phyloP scores from a whole-genome alignment of 164 flowering plant species.

The Magnolia officinalis region DNA sequence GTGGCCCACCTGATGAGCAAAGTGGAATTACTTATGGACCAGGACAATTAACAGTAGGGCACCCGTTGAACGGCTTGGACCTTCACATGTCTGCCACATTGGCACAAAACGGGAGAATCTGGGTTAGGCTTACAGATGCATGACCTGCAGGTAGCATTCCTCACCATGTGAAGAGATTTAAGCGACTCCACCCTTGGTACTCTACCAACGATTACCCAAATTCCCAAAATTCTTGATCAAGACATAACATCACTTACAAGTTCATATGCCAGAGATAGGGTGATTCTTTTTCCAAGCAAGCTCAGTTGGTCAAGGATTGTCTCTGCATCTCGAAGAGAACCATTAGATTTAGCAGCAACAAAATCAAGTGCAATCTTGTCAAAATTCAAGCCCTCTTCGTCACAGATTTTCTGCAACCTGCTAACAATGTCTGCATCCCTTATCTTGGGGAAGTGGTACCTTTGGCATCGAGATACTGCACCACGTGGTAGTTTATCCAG shows the following conservation, averaged over 20 bases:
- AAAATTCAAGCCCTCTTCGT: conserved; percentile 61
- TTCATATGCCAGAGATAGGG: conserved; percentile 61
- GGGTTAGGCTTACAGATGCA: too few relatives aligned
- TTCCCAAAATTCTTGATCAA: too few relatives aligned
- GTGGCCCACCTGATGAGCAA: too few relatives aligned
- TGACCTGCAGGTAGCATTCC: too few relatives aligned
- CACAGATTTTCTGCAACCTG: conserved; percentile 51
- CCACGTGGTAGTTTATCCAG: conserved; percentile 65
- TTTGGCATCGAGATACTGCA: conserved; percentile 67
- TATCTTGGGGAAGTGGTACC: conserved; percentile 69
- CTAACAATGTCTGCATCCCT: conserved; percentile 57
- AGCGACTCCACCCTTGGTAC: too few relatives aligned
- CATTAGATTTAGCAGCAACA: conserved; percentile 71
- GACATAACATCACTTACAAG: conserved; percentile 52
- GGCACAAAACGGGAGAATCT: too few relatives aligned
- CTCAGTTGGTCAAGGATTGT: conserved; percentile 93
- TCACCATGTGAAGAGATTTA: too few relatives aligned
- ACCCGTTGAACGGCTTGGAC: too few relatives aligned
- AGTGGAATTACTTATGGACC: too few relatives aligned
- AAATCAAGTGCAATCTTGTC: conserved; percentile 71
- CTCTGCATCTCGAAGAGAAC: conserved; percentile 93
- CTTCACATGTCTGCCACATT: too few relatives aligned
- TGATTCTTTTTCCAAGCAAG: conserved; percentile 77
- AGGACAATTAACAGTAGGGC: too few relatives aligned
- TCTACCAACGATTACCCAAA: too few relatives aligned